Conservation (phyloP, 2,329 filamentous ascomycete genomes). For the Xylaria sp. region DNA sequence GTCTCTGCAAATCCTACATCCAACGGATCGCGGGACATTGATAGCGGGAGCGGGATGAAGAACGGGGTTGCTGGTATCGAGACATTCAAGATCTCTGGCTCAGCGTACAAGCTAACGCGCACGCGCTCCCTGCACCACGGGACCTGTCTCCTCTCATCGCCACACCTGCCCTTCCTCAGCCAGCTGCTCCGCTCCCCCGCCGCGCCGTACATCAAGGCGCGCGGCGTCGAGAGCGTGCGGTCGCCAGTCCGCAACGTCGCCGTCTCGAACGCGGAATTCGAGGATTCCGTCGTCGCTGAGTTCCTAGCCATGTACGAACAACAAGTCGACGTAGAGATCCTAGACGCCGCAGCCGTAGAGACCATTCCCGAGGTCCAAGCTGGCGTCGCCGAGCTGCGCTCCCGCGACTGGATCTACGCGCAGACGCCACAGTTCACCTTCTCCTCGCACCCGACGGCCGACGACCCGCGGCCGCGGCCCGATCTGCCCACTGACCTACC, state of each 20-base stretch:
- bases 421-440: conserved; percentile 89
- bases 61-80: not conserved
- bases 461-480: conserved; percentile 68
- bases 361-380: conserved; percentile 66
- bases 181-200: conserved; percentile 81
- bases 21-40: not conserved
- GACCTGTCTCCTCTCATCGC: conserved; percentile 84
- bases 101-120: conserved; percentile 91
- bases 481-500: conserved; percentile 55
- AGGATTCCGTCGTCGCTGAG: conserved; percentile 68
- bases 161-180: conserved; percentile 76
- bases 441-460: conserved; percentile 68
- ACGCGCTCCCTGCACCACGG: conserved; percentile 89
- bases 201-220: conserved; percentile 78
- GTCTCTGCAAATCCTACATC: conserved; percentile 10
- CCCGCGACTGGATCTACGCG: conserved; percentile 79
- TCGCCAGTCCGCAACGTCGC: conserved; percentile 85
- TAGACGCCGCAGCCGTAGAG: conserved; percentile 63
- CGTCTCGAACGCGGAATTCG: conserved; percentile 59
- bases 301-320: conserved; percentile 75
- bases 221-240: conserved; percentile 91
- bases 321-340: conserved; percentile 40
- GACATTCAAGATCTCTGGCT: conserved; percentile 87
- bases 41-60: too few species aligned
- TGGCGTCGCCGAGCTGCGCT: conserved; percentile 72